Evolutionary conservation across 805 yeast species (phyloP).

Genomic region (Diddensiella caesifluorescens): DNA sequence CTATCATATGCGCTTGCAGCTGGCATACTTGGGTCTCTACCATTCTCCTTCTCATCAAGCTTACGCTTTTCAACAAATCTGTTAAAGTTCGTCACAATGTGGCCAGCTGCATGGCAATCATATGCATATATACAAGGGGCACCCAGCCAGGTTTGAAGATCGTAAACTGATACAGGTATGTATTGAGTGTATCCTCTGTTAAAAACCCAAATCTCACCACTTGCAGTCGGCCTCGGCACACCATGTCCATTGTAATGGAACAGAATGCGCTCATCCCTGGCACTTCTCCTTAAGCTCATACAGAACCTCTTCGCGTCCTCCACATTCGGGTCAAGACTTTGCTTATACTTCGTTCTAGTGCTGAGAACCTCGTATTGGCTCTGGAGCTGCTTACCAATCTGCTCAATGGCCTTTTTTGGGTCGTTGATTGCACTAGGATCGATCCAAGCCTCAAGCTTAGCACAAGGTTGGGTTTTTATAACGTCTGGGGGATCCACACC

Average conservation of each 20-base stretch:
- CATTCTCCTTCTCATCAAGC: conserved; percentile 53
- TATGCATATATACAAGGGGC: conserved; percentile 95
- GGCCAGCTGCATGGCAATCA: conserved; percentile 93
- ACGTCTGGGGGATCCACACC: conserved; percentile 98
- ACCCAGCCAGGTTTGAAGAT: conserved; percentile 94
- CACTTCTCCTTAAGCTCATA: conserved; percentile 78
- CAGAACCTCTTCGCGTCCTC: conserved; percentile 93
- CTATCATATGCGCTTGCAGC: conserved; percentile 70
- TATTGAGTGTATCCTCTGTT: conserved; percentile 96
- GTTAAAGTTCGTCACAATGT: conserved; percentile 82
- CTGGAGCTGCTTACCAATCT: conserved; percentile 83
- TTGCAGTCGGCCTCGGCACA: conserved; percentile 92
- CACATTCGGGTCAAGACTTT: conserved; percentile 87
- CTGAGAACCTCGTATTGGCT: conserved; percentile 85
- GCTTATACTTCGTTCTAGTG: conserved; percentile 82
- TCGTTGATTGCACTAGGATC: conserved; percentile 81
- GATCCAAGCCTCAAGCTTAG: conserved; percentile 87
- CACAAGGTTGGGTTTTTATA: conserved; percentile 87
- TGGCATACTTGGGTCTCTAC: conserved; percentile 43
- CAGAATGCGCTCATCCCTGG: conserved; percentile 86
- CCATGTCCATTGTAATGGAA: conserved; percentile 99
- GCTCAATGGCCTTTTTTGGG: conserved; percentile 84
- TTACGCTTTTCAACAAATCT: conserved; percentile 85
- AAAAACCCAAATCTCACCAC: conserved; percentile 98
- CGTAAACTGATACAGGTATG: conserved; percentile 93